These are phyloP conservation scores for Chlorella sp. DNA, from an alignment of 139 green algal genomes.

Conservation along the genomic window DNA sequence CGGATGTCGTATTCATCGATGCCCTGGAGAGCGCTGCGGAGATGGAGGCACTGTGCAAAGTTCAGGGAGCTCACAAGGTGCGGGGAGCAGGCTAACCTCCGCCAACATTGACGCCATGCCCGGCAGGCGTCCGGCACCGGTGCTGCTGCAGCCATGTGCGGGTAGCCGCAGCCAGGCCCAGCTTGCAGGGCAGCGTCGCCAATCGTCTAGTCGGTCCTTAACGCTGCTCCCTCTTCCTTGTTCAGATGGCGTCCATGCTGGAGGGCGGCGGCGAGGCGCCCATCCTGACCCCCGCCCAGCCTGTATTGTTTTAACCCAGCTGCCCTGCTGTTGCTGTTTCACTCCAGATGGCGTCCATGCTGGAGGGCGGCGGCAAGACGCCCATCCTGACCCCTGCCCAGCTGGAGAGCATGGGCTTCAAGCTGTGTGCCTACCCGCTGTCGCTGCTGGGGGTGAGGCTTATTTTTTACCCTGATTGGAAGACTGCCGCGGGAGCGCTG, in stretches of 20 bases:
- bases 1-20: slow-evolving; percentile 97
- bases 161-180: too few species aligned
- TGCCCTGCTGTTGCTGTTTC: neutral
- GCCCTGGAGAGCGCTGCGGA: slow-evolving; percentile 86
- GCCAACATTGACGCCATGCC: too few species aligned
- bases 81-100: too few species aligned
- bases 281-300: neutral
- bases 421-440: slow-evolving; percentile 89
- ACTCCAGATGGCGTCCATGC: slow-evolving; percentile 92
- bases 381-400: slow-evolving; percentile 81
- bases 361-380: slow-evolving; percentile 96
- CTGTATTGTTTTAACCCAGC: too few species aligned
- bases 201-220: too few species aligned
- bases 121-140: too few species aligned
- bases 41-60: slow-evolving; percentile 76
- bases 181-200: too few species aligned
- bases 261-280: neutral
- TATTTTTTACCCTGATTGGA: too few species aligned
- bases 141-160: too few species aligned
- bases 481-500: too few species aligned
- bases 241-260: neutral
- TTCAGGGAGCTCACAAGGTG: slow-evolving; percentile 23
- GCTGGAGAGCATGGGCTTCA: slow-evolving; percentile 89
- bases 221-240: too few species aligned
- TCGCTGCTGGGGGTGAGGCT: slow-evolving; percentile 76